These are phyloP conservation scores for Monilinia fructicola DNA, from an alignment of 2,329 filamentous ascomycete species.

Conservation along the genomic window DNA sequence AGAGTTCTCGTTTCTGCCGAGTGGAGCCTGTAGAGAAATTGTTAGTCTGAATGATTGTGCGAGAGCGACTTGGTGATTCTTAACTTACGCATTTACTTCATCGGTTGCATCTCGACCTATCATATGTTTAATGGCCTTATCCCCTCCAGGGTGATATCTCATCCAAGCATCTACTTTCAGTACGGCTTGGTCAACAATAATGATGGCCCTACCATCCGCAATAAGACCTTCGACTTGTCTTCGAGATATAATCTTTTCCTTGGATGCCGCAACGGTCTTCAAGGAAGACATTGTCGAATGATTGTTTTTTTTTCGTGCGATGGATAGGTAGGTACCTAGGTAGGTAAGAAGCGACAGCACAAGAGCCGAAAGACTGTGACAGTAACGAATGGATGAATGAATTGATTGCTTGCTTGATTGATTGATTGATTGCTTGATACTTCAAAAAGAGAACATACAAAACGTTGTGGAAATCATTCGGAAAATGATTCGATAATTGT, in stretches of 20 bases:
- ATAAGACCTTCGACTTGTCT: constrained; percentile 78
- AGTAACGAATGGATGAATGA: background rate
- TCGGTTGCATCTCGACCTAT: constrained; percentile 91
- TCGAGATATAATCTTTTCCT: constrained; percentile 50
- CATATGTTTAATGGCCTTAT: constrained; percentile 90
- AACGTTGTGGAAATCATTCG: too few species aligned
- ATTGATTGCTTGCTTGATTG: background rate
- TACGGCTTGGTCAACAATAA: constrained; percentile 79
- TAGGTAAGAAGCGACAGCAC: background rate
- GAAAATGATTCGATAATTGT: too few species aligned
- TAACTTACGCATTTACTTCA: constrained; percentile 80
- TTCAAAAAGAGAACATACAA: too few species aligned
- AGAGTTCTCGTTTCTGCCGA: constrained; percentile 71
- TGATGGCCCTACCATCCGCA: constrained; percentile 73
- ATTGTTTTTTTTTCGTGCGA: background rate
- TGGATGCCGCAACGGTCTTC: constrained; percentile 21
- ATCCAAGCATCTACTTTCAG: constrained; percentile 88
- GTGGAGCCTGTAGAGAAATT: constrained; percentile 64
- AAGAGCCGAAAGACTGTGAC: background rate
- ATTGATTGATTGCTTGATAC: too few species aligned
- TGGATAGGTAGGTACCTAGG: too few species aligned
- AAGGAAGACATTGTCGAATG: constrained; percentile 20
- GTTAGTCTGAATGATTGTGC: constrained; percentile 1
- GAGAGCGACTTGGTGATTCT: background rate
- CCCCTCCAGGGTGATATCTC: constrained; percentile 86